Base-by-base conservation (phyloP, 306 rosid species). In the Canavalia gladiata region DNA sequence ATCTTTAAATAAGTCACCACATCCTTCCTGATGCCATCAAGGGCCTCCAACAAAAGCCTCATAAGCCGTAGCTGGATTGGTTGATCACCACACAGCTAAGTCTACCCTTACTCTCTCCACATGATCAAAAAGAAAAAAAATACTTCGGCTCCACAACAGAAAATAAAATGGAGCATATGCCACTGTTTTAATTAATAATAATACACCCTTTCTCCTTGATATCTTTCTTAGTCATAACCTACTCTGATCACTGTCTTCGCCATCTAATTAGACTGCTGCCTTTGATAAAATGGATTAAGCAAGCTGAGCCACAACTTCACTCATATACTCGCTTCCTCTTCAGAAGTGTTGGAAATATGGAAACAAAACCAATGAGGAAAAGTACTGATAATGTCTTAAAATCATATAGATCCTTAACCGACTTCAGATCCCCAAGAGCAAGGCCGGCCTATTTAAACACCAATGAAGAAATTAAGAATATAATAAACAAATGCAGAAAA, bases 371-470 rank as follows among this genome's bases (percentile, higher is more conserved):
- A 77, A 95, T 91, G 64, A 95, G 94, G 89, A 93, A 95, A 57
- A 95, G 98, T 60, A 95, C 96, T 3, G 81, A 84, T 84, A 95
- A 85, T 43, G 99, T 95, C 87, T 91, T 95, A 49, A 88, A 90
- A 83, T 95, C 98, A 51, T 93, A 95, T 59, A 95, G 90, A 78
- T 95, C 99, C 88, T 88, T 95, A 79, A 95, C 87, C n/a, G 99
- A 95, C 80, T 90, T 91, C 43, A 95, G 93, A 90, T 95, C 99
- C 82, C 98, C 99, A 7, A 95, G 99, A 76, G 99, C 97, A 84
- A 92, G 99, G 74, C 99, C 99, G 68, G 99, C 99, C 99, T 95
- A 83, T 72, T 74, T 77, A 81, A 56, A 81, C 80, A 85, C 69
- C 54, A 75, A 84, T 35, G 9, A 68, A 77, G 35, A 72, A 11